These are phyloP conservation scores for Apiospora sp. DNA, from an alignment of 2,329 filamentous ascomycete species.

Conservation along the genomic window DNA sequence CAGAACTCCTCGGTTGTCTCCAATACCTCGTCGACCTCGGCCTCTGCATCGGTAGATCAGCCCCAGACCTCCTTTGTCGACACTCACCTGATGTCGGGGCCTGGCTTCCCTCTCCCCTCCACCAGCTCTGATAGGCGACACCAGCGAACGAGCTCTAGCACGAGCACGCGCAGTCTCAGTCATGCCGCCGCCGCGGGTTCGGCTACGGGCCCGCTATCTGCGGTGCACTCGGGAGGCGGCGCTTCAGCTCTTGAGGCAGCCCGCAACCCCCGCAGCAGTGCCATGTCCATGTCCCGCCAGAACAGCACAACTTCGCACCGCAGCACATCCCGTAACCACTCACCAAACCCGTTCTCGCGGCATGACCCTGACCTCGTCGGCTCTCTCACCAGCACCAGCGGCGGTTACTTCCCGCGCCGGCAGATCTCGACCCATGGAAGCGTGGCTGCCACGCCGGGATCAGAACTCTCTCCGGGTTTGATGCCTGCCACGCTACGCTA, in stretches of 20 bases:
- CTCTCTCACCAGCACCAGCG: slow-evolving; percentile 24
- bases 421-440: slow-evolving; percentile 49
- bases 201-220: slow-evolving; percentile 42
- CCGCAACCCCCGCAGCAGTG: slow-evolving; percentile 52
- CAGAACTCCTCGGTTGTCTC: slow-evolving; percentile 73
- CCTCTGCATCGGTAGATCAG: slow-evolving; percentile 59
- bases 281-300: slow-evolving; percentile 55
- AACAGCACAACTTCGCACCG: slow-evolving; percentile 63
- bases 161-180: slow-evolving; percentile 57
- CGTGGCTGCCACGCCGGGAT: slow-evolving; percentile 50
- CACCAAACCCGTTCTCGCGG: slow-evolving; percentile 43
- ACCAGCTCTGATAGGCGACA: slow-evolving; percentile 57
- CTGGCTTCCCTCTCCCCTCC: slow-evolving; percentile 64
- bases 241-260: slow-evolving; percentile 55
- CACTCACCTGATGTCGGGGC: slow-evolving; percentile 62
- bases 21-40: slow-evolving; percentile 68
- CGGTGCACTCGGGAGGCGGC: slow-evolving; percentile 45
- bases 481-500: slow-evolving; percentile 66
- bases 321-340: slow-evolving; percentile 55
- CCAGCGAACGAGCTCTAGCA: slow-evolving; percentile 65
- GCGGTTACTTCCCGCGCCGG: slow-evolving; percentile 44
- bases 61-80: slow-evolving; percentile 51
- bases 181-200: slow-evolving; percentile 54
- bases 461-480: slow-evolving; percentile 60
- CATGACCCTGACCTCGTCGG: slow-evolving; percentile 51